A percentile compares a stretch with the other conserved stretches of the same genome.
Evolutionary conservation across 176 grass and related monocot genomes (phyloP).

Genomic region (Ampelocalamus luodianensis): DNA sequence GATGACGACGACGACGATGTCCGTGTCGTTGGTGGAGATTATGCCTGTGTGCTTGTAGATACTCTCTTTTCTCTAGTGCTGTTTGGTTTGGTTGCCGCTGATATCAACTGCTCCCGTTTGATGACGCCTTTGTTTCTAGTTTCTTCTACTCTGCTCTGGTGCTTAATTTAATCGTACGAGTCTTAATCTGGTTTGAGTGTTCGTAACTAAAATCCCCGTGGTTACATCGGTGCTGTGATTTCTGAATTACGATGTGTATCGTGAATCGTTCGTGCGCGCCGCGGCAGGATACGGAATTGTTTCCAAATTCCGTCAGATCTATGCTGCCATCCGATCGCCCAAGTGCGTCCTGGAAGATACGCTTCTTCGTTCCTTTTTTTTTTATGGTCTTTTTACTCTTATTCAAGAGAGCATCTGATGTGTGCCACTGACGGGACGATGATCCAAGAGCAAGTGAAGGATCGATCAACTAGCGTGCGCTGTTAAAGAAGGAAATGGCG

Average conservation of each 20-base stretch:
- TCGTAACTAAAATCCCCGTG: neutral
- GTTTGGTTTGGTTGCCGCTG: slow-evolving; percentile 17
- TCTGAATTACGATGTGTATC: neutral
- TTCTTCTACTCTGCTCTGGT: neutral
- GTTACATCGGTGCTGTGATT: neutral
- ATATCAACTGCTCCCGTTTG: slow-evolving; percentile 3
- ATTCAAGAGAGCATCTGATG: neutral
- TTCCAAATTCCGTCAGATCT: neutral
- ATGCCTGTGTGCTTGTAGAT: slow-evolving; percentile 46
- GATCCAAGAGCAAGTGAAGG: neutral
- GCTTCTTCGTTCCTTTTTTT: neutral
- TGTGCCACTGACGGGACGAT: neutral
- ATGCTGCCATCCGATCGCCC: neutral
- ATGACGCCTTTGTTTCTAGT: neutral
- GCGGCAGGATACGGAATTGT: neutral
- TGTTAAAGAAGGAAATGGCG: neutral
- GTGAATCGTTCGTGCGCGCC: neutral
- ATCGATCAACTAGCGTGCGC: neutral
- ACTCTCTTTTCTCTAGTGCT: slow-evolving; percentile 2
- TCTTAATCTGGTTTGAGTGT: neutral
- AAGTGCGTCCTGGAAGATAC: neutral
- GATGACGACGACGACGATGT: neutral
- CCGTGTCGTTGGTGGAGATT: neutral
- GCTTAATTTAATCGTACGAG: neutral
- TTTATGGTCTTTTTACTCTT: too few relatives aligned